A percentile compares a stretch with the other conserved stretches of the same genome.
Evolutionary conservation across 2,329 filamentous ascomycete species (phyloP).

Genomic region (Celoporthe dispersa): DNA sequence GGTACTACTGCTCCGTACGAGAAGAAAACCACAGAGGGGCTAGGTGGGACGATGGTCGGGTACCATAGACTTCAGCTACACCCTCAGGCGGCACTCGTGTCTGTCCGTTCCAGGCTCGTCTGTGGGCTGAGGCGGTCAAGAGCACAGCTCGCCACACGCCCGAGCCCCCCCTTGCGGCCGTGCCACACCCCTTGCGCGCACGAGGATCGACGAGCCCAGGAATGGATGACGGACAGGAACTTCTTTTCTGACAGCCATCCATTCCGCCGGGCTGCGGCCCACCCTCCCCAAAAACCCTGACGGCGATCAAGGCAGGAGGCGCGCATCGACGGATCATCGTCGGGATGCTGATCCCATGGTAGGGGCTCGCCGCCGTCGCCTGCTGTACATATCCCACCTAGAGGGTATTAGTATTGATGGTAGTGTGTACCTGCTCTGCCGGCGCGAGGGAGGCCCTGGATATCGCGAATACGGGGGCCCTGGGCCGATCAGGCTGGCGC

Average conservation of each 20-base stretch:
- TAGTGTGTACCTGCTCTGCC: neutral
- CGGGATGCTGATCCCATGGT: too few relatives aligned
- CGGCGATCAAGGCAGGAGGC: neutral
- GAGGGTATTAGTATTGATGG: too few relatives aligned
- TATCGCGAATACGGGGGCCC: neutral
- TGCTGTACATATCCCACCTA: too few relatives aligned
- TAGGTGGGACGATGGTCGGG: neutral
- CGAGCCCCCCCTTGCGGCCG: neutral
- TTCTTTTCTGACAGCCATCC: neutral
- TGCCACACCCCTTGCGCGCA: too few relatives aligned
- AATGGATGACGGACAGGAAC: neutral
- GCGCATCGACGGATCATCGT: too few relatives aligned
- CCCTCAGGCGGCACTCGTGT: too few relatives aligned
- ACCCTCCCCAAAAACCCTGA: neutral
- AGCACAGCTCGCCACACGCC: neutral
- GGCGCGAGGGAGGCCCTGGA: neutral
- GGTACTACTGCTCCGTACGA: too few relatives aligned
- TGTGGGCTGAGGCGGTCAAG: neutral
- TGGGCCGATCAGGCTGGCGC: neutral
- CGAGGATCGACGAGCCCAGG: neutral
- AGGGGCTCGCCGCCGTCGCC: too few relatives aligned
- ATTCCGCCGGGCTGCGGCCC: neutral
- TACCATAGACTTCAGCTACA: neutral
- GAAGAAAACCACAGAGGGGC: too few relatives aligned
- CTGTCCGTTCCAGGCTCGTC: neutral